Base-by-base conservation (phyloP, 2,329 filamentous ascomycete genomes). In the Sporothrix brunneoviolacea region DNA sequence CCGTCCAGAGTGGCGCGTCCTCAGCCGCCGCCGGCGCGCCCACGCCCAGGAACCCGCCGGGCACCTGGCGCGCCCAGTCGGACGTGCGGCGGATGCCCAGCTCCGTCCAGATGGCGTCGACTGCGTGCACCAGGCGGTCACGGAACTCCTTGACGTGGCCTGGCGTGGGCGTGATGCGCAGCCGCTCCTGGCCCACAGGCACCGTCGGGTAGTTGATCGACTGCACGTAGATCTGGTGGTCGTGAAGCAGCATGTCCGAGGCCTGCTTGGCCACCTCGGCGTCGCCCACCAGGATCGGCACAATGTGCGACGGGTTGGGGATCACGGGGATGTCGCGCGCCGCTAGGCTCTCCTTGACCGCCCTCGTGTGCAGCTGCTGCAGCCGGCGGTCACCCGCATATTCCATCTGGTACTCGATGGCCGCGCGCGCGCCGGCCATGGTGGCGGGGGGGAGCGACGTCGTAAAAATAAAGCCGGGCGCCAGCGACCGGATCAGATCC, bases 151-250 rank as follows among this genome's bases (percentile, higher is more conserved):
- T 86, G 50, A 80, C 82, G 67, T 98, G 93, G 38, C 93, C 93
- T 0, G 93, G 93, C 1, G 93, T 98, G 0, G 93, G 93, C 2
- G 93, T 98, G 67, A 98, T 89, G 58, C 93, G 86, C 51, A 98
- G 84, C 52, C 93, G 84, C 70, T 98, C 93, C 73, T 98, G 91
- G n/a, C 93, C 93, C 7, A 95, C 89, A 3, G 93, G 93, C 3
- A 98, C 93, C 46, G 93, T 98, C 2, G 93, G 93, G 70, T 97
- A 97, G 73, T 98, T 98, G 78, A 98, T 97, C 50, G 89, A 90
- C 71, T 98, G 93, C 22, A 98, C 93, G 65, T 98, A 98, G 65
- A 98, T 96, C 55, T 83, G 81, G 73, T 95, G 87, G 59, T 95
- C 86, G 59, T 86, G 83, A 13, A 98, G 79, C 19, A 98, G 82